Percentiles rank a stretch among this genome's conserved stretches.
phyloP scores from a whole-genome alignment of 805 yeast species.

The Wickerhamomyces silvicola region DNA sequence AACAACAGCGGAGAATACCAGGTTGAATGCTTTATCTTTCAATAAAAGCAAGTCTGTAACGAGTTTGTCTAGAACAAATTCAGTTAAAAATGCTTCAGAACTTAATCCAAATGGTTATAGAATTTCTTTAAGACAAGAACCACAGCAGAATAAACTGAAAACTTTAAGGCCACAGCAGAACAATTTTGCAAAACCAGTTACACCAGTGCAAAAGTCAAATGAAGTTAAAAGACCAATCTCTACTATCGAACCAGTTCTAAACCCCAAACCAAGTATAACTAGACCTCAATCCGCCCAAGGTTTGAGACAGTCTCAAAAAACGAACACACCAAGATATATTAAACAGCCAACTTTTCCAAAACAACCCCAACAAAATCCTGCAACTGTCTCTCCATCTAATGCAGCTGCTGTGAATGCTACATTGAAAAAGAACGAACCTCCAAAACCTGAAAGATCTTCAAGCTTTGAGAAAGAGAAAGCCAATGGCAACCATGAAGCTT shows the following conservation, averaged over 20 bases:
- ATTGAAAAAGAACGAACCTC: constrained; percentile 39
- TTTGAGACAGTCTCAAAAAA: constrained; percentile 5
- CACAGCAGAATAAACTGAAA: constrained; percentile 1
- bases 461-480: constrained; percentile 48
- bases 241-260: constrained; percentile 20
- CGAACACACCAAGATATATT: constrained; percentile 13
- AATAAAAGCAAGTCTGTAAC: constrained; percentile 24
- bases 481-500: constrained; percentile 27
- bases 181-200: constrained; percentile 1
- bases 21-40: constrained; percentile 56
- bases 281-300: constrained; percentile 7
- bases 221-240: constrained; percentile 7
- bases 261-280: constrained; percentile 2
- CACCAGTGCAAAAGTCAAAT: constrained; percentile 4
- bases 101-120: constrained; percentile 34
- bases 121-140: constrained; percentile 22
- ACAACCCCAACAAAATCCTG: neutral
- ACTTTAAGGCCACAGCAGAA: neutral
- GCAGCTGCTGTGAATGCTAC: constrained; percentile 42
- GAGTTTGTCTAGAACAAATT: constrained; percentile 14
- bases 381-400: constrained; percentile 12
- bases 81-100: too few relatives aligned
- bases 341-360: neutral
- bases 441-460: constrained; percentile 29
- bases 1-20: constrained; percentile 75